Percentiles rank a stretch among this genome's conserved stretches.
Conservation (phyloP, 176 grass and related monocot species). For the Zizania latifolia region DNA sequence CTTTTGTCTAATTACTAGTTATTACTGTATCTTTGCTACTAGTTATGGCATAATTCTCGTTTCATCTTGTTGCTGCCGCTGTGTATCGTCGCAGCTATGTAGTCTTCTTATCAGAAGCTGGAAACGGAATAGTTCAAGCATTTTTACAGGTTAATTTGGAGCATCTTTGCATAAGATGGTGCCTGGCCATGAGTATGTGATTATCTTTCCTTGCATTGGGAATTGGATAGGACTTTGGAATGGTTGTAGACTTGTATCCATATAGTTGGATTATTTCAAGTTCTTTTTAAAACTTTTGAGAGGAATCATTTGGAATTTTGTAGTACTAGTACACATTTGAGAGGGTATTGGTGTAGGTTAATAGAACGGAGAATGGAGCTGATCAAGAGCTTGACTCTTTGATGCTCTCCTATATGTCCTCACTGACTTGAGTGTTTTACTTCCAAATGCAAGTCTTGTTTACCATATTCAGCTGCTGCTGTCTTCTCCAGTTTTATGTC, state of each 20-base stretch:
- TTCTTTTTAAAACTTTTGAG: no score
- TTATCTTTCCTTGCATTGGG: not conserved
- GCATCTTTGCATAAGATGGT: not conserved
- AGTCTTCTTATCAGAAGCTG: slow-evolving; percentile 11
- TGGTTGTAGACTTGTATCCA: slow-evolving; percentile 2
- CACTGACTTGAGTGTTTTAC: slow-evolving; percentile 35
- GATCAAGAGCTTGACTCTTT: slow-evolving; percentile 57
- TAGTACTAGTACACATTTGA: not conserved
- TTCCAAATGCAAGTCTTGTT: not conserved
- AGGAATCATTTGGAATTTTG: no score
- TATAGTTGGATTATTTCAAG: not conserved
- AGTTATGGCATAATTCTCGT: slow-evolving; percentile 12
- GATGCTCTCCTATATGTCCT: slow-evolving; percentile 1
- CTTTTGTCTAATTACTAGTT: slow-evolving; percentile 19
- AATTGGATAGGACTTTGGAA: not conserved
- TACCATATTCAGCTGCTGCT: not conserved
- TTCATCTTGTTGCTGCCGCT: no score
- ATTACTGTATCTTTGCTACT: not conserved
- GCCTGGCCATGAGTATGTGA: not conserved
- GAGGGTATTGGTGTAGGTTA: not conserved
- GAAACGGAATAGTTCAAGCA: slow-evolving; percentile 1
- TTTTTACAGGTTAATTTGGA: not conserved
- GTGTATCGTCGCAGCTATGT: no score
- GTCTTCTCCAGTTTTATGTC: slow-evolving; percentile 19
- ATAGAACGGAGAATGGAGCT: slow-evolving; percentile 12